Percentiles rank a stretch among this genome's conserved stretches.
phyloP scores from a whole-genome alignment of 1,139 yeast genomes.

The Pichia sp. region DNA sequence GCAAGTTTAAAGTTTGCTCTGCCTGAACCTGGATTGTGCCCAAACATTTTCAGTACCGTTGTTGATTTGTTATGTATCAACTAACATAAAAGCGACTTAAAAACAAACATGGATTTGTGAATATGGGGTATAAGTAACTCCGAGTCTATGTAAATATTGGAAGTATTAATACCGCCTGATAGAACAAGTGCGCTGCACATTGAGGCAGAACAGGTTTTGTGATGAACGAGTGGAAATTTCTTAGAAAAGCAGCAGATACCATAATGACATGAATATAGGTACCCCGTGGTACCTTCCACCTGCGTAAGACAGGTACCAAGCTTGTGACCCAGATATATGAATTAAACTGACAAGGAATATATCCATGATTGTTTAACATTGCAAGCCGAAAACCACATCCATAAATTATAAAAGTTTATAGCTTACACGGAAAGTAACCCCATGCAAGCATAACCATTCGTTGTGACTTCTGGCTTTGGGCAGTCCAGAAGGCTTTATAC shows the following conservation, averaged over 20 bases:
- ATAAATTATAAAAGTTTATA: no score
- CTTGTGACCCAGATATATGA: no score
- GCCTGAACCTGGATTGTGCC: conserved; percentile 45
- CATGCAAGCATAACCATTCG: no score
- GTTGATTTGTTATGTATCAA: conserved; percentile 41
- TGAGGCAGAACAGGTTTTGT: conserved; percentile 57
- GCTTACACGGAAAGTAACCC: no score
- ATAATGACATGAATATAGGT: conserved; percentile 50
- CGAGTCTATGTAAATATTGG: conserved; percentile 46
- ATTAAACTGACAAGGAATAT: no score
- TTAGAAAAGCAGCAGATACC: conserved; percentile 55
- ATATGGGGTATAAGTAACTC: conserved; percentile 23
- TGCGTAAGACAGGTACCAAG: no score
- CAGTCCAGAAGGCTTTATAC: no score
- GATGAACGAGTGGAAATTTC: conserved; percentile 53
- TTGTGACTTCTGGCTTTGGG: no score
- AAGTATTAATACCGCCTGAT: conserved; percentile 41
- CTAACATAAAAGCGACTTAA: conserved; percentile 41
- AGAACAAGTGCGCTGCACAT: conserved; percentile 58
- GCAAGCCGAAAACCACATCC: no score
- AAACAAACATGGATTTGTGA: conserved; percentile 30
- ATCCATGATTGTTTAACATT: no score
- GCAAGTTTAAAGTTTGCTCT: conserved; percentile 43
- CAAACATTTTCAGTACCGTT: conserved; percentile 40
- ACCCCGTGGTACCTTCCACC: no score